Percentiles rank a stretch among this genome's conserved stretches.
phyloP scores from a whole-genome alignment of 2,329 filamentous ascomycete species.

The Sporothrix euskadiensis region DNA sequence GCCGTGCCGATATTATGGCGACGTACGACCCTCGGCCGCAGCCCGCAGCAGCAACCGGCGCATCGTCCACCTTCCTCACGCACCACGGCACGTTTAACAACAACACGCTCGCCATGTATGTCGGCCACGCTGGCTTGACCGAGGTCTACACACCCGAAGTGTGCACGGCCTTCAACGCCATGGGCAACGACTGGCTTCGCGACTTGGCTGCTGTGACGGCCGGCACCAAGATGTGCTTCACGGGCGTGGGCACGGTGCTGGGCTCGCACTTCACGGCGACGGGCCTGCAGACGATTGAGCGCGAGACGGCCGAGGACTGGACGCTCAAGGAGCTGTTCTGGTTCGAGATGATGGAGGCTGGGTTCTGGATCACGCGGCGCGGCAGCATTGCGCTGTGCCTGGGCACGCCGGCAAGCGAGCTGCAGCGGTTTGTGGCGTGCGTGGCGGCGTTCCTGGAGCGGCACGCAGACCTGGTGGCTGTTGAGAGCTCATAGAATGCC shows the following conservation, averaged over 20 bases:
- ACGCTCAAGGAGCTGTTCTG: conserved; percentile 33
- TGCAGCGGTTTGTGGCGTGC: conserved; percentile 52
- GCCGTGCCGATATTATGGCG: conserved; percentile 64
- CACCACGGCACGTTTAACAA: conserved; percentile 63
- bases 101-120: conserved; percentile 62
- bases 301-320: conserved; percentile 31
- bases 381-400: conserved; percentile 31
- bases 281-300: conserved; percentile 27
- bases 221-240: conserved; percentile 43
- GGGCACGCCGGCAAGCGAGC: conserved; percentile 31
- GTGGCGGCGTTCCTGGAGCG: conserved; percentile 25
- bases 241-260: conserved; percentile 44
- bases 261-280: conserved; percentile 40
- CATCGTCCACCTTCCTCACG: conserved; percentile 42
- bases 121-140: conserved; percentile 48
- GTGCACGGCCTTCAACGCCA: conserved; percentile 38
- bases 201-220: conserved; percentile 39
- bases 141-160: conserved; percentile 42
- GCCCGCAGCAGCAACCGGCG: not conserved
- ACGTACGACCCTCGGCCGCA: conserved; percentile 64
- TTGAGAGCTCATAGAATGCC: not conserved
- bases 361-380: conserved; percentile 32
- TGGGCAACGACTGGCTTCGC: conserved; percentile 38
- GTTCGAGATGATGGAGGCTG: conserved; percentile 32
- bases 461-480: conserved; percentile 26